Evolutionary conservation across 2,329 filamentous ascomycete genomes (phyloP), one percentile per base, ranked within the genome.

Genomic region (Botrytis fabae): DNA sequence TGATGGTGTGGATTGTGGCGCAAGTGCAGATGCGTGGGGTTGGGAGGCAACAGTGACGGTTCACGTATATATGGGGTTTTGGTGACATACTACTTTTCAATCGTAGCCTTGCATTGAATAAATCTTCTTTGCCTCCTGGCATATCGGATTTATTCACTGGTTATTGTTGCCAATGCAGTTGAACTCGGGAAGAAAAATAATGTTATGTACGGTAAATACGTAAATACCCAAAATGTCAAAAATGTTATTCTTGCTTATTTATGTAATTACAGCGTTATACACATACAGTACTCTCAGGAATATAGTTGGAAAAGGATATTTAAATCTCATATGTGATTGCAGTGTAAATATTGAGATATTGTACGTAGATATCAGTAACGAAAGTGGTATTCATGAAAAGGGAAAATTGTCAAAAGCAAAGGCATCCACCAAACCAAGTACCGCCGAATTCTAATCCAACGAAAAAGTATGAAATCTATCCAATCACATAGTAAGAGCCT

Each of bases 401-500:
- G 16, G 10, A 25, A 22, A 16, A 60, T 64, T 22, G 57, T 16
- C 38, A 20, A 46, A 28, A 70, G 42, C 22, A 64, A 64, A 40
- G 12, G 5, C 32, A 25, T 22, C 69, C 59, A 22, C 69, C 59
- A 35, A 42, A 22, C 51, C 35, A 51, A 69, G 40, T 8, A 70
- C 25, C 59, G 28, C 69, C 69, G 38, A 54, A 18, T 38, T 72
- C 63, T 72, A 68, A 48, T 46, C 57, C 62, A 32, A 65, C 4
- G 48, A 18, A 48, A 22, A 48, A 57, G 18, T 8, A 57, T 32
- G 20, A 72, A 46, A n/a, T 46, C 32, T 57, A 28, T 20, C 44
- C 42, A 6, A 60, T 72, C 63, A 72, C 63, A 59, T 72, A 51
- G 46, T 57, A 22, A 72, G 51, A 40, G 70, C 70, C 38, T 72